These are phyloP conservation scores for Boletellus ananiceps DNA, from an alignment of 768 basidiomycete species.

Conservation along the genomic window DNA sequence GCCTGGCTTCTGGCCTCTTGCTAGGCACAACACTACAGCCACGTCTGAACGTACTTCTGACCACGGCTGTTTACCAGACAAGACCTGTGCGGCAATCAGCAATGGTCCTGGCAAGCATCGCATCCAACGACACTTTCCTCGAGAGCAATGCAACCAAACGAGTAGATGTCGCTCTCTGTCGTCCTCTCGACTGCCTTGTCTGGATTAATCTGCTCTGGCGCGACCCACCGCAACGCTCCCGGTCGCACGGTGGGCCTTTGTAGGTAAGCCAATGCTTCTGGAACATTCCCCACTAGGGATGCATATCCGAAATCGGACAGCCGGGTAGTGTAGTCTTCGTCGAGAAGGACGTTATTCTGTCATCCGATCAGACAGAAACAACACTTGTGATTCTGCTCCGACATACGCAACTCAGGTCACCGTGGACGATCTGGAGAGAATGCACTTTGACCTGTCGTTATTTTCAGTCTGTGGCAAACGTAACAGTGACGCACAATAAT, in stretches of 20 bases:
- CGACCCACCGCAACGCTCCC: neutral
- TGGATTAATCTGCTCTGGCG: neutral
- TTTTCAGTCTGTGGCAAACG: neutral
- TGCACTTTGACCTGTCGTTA: neutral
- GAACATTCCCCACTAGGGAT: neutral
- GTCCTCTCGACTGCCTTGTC: neutral
- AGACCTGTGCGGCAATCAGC: neutral
- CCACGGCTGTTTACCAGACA: neutral
- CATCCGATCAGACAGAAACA: no score
- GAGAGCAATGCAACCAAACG: neutral
- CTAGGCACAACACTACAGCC: neutral
- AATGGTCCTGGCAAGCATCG: neutral
- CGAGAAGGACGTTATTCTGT: neutral
- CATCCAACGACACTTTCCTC: neutral
- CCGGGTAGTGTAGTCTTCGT: neutral
- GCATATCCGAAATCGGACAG: neutral
- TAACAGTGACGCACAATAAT: neutral
- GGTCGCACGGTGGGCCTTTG: neutral
- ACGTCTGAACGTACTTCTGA: neutral
- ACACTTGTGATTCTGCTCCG: neutral
- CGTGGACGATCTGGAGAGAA: neutral
- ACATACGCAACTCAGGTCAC: no score
- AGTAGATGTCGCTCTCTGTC: neutral
- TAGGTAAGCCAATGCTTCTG: neutral
- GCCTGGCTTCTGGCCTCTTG: neutral